phyloP scores from a whole-genome alignment of 2,329 filamentous ascomycete genomes.

The Xylaria sp. region DNA sequence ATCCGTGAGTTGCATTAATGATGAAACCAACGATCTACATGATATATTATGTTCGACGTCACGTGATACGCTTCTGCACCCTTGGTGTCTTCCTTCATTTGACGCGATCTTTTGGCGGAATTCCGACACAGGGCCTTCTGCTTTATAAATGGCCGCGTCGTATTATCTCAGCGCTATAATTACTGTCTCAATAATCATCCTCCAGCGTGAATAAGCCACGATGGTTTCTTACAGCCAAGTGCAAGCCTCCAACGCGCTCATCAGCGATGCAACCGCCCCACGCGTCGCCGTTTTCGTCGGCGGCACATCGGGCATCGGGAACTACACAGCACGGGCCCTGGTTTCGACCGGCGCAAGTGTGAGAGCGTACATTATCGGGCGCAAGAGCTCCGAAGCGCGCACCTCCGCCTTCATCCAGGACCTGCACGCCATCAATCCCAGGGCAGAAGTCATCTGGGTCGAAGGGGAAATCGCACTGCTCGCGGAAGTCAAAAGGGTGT shows the following conservation, averaged over 20 bases:
- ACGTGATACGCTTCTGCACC: background rate
- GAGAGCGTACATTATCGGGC: slow-evolving; percentile 58
- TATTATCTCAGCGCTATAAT: background rate
- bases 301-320: slow-evolving; percentile 60
- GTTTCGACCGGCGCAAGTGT: slow-evolving; percentile 50
- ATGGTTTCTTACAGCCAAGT: slow-evolving; percentile 55
- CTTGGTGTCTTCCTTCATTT: background rate
- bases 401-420: slow-evolving; percentile 52
- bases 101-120: slow-evolving; percentile 1
- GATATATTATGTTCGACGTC: background rate
- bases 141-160: background rate
- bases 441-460: slow-evolving; percentile 56
- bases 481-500: slow-evolving; percentile 55
- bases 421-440: slow-evolving; percentile 52
- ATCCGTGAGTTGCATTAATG: too few relatives aligned
- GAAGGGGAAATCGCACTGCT: slow-evolving; percentile 59
- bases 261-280: slow-evolving; percentile 53
- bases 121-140: background rate
- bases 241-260: slow-evolving; percentile 53
- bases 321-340: slow-evolving; percentile 54
- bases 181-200: background rate
- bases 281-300: slow-evolving; percentile 58
- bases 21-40: too few relatives aligned
- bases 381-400: slow-evolving; percentile 51
- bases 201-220: background rate